Evolutionary conservation across 768 basidiomycete genomes (phyloP).

Genomic region (Panaeolus cyanescens): DNA sequence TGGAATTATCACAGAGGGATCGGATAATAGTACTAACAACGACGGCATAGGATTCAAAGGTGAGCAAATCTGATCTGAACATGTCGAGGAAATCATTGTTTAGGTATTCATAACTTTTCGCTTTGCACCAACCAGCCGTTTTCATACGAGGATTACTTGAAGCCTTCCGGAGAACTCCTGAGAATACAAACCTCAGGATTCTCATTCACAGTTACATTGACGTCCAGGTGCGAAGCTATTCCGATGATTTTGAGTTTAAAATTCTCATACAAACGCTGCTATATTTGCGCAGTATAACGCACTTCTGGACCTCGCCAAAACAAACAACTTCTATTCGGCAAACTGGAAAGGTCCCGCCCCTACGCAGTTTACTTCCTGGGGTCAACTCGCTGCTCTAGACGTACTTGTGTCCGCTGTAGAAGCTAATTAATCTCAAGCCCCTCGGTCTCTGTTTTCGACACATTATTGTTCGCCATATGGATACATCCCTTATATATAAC

Average conservation of each 20-base stretch:
- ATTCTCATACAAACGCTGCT: neutral
- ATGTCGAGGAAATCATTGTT: neutral
- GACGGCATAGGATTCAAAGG: conserved; percentile 58
- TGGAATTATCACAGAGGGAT: conserved; percentile 55
- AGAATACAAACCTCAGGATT: conserved; percentile 36
- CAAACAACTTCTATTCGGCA: conserved; percentile 44
- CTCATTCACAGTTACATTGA: conserved; percentile 51
- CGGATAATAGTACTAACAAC: conserved; percentile 38
- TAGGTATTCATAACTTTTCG: neutral
- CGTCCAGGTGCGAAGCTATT: conserved; percentile 41
- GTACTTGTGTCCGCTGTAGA: conserved; percentile 5
- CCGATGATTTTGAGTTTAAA: neutral
- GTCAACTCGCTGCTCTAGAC: conserved; percentile 44
- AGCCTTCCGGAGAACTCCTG: conserved; percentile 39
- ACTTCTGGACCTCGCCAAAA: conserved; percentile 48
- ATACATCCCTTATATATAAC: neutral
- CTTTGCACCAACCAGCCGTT: conserved; percentile 23
- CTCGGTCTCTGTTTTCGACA: neutral
- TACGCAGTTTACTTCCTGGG: conserved; percentile 47
- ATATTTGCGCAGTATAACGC: conserved; percentile 43
- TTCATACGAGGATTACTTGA: conserved; percentile 51
- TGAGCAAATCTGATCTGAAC: conserved; percentile 10
- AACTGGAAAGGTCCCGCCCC: conserved; percentile 47
- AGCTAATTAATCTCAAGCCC: neutral
- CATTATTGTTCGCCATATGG: neutral